Conservation (phyloP, 257 asterid species). For the Sherardia arvensis region DNA sequence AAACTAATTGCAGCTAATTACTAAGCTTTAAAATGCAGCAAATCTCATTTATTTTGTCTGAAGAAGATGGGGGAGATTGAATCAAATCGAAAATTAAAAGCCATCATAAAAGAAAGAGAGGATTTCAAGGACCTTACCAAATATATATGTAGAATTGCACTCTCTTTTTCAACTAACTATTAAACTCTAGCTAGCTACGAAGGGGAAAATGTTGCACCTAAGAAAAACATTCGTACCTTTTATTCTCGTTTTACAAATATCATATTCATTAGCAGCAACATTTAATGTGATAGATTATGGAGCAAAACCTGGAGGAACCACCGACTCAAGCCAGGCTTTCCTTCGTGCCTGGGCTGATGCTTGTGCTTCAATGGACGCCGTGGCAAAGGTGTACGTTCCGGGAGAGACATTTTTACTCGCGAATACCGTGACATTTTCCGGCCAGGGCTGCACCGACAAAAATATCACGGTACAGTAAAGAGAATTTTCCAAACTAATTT, state of each 20-base stretch:
- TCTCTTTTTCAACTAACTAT: background rate
- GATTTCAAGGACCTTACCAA: too few species aligned
- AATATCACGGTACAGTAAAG: slow-evolving; percentile 29
- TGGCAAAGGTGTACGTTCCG: slow-evolving; percentile 17
- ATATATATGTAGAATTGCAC: background rate
- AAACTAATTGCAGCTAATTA: background rate
- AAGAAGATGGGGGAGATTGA: too few species aligned
- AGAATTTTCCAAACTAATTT: too few species aligned
- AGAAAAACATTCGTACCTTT: background rate
- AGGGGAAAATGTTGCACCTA: background rate
- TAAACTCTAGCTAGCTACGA: background rate
- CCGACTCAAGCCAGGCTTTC: slow-evolving; percentile 16
- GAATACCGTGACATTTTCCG: slow-evolving; percentile 16
- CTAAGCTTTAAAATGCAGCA: background rate
- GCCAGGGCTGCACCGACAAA: slow-evolving; percentile 35
- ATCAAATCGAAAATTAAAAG: background rate
- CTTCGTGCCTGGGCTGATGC: slow-evolving; percentile 25
- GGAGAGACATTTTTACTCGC: slow-evolving; percentile 31
- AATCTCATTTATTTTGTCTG: background rate
- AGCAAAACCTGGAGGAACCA: slow-evolving; percentile 10
- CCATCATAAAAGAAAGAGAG: background rate
- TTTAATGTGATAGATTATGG: slow-evolving; percentile 19
- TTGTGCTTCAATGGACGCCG: slow-evolving; percentile 11
- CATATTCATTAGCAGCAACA: slow-evolving; percentile 6
- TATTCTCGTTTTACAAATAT: background rate